Evolutionary conservation across 257 asterid species (phyloP), one percentile per base, ranked within the genome.

Genomic region (Mitragyna speciosa): DNA sequence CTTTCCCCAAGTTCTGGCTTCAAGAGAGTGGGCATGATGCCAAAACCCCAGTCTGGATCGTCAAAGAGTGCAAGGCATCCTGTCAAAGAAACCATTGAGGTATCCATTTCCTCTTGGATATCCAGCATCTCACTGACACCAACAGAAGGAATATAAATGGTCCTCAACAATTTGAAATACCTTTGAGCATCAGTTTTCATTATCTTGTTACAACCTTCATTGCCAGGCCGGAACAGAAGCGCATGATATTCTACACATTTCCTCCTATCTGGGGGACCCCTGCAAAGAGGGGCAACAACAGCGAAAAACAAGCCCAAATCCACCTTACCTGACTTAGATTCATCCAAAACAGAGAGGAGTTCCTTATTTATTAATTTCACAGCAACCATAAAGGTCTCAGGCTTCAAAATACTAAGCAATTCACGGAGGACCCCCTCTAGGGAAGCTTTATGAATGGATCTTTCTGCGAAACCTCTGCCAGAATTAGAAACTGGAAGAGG

Each of bases 231-330:
- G 98, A 97, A 94, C 76, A 90, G 54, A 68, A 96, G 95, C 7
- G 98, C 92, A 61, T 96, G 97, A 65, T 89, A 92, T 2, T 94
- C 98, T 6, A 94, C 64, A 63, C 91, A 92, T 88, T 96, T 96
- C 81, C 99, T 85, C 72, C 88, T 94, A 24, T 96, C 97, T 1
- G 90, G 78, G 7, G 95, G 65, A 22, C 98, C 99, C 19, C 92
- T 91, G 36, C 97, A 94, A 7, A 96, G 80, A 28, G 99, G 99
- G 49, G 97, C 94, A 75, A 94, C 80, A 73, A 96, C 82, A 14
- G 99, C 97, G 10, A 92, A 96, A 81, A 96, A 92, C 94, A 92
- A 89, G 79, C 97, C 99, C 67, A 96, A 76, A 87, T 96, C 99
- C 48, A 96, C 92, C 83, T 97, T 81, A 12, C 98, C 98, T 0